Base-by-base conservation (phyloP, 371 early-diverging fungal species). In the Neoconidiobolus thromboides region DNA sequence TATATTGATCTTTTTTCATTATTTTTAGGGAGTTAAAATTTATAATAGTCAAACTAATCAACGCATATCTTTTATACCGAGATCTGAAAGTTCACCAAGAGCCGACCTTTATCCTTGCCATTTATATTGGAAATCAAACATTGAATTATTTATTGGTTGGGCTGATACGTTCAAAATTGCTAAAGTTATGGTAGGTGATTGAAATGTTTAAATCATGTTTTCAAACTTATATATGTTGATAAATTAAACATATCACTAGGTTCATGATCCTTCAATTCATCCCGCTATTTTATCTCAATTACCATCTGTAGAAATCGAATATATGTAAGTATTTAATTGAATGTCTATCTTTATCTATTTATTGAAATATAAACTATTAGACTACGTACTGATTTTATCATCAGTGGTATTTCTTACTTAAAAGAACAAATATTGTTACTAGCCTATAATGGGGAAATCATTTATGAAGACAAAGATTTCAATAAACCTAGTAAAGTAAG, bases 121-220 rank as follows among this genome's bases (percentile, higher is more conserved):
- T 48, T 64, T 96, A 62, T 77, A 79, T 65, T 97, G 97, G 97
- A 83, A 80, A 50, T 75, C 77, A 47, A 82, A 82, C 46, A 72
- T 67, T 1, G 81, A 80, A 0, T 68, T 97, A 53, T 64, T 90
- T 44, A 81, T 94, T 57, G 94, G 91, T 0, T 97, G 97, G 97
- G 95, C 91, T 1, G 85, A 95, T 62, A 79, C 77, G 41, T 86
- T 96, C 44, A 91, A 87, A 66, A 74, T 93, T 6, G 88, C 86
- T 3, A 73, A 73, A 0, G 76, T 95, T 49, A 81, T 78, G 65
- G 81, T 76, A 61, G 64, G 26, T 26, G 26, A 26, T 26, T 26
- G 26, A 26, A 26, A 26, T 26, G 26, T 26, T 26, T 26, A 26
- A 26, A 26, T 26, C 26, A 26, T 26, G 26, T 26, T 26, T 65